phyloP scores from a whole-genome alignment of 371 early-diverging fungal species.

The Paraphysoderma sedebokerense region DNA sequence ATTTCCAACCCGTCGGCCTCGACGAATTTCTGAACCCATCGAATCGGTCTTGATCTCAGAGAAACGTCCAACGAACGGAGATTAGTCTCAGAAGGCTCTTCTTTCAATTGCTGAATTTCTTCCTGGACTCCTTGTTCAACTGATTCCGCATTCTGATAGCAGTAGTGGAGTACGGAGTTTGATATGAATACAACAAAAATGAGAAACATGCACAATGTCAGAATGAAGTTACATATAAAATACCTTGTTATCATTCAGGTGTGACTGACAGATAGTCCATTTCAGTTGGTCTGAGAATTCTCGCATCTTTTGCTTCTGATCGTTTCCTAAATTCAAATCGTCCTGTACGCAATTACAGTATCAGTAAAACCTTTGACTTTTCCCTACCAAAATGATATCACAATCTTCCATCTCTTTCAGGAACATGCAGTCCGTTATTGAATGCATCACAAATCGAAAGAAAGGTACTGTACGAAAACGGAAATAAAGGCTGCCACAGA shows the following conservation, averaged over 20 bases:
- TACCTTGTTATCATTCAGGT: conserved; percentile 9
- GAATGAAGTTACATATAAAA: neutral
- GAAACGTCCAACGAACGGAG: conserved; percentile 20
- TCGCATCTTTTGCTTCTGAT: conserved; percentile 24
- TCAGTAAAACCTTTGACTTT: too few species aligned
- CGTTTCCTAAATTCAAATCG: conserved; percentile 25
- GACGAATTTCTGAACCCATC: conserved; percentile 28
- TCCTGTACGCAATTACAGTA: too few species aligned
- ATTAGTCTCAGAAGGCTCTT: conserved; percentile 13
- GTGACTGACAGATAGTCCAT: conserved; percentile 30
- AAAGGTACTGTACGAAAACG: neutral
- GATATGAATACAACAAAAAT: too few species aligned
- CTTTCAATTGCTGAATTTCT: conserved; percentile 13
- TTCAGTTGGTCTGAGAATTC: conserved; percentile 19
- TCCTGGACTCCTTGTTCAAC: too few species aligned
- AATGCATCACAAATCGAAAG: neutral
- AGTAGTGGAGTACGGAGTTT: too few species aligned
- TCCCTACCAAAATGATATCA: too few species aligned
- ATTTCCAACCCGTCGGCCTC: conserved; percentile 23
- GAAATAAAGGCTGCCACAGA: neutral
- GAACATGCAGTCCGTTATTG: too few species aligned
- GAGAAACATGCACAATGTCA: conserved; percentile 12
- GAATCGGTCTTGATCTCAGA: conserved; percentile 21
- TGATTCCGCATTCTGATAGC: too few species aligned
- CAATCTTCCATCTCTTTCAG: too few species aligned